Evolutionary conservation across 352 stramenopile genomes (phyloP).

Genomic region (Phytophthora colocasiae): DNA sequence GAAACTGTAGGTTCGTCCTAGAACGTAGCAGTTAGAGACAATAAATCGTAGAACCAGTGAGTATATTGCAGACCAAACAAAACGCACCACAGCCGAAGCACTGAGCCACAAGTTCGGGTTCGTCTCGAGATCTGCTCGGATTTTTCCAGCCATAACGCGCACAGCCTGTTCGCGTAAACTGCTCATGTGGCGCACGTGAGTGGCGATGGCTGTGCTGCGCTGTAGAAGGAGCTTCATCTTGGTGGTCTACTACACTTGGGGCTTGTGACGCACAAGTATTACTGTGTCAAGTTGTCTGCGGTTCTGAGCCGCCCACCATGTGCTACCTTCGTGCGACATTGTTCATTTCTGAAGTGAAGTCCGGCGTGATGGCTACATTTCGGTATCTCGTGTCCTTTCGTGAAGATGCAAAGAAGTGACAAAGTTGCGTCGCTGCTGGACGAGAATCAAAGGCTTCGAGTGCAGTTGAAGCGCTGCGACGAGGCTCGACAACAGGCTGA

Average conservation of each 20-base stretch:
- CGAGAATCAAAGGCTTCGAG: slow-evolving; percentile 49
- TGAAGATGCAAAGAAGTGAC: background rate
- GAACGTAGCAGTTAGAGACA: slow-evolving; percentile 4
- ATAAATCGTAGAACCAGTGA: background rate
- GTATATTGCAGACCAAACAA: background rate
- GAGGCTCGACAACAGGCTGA: slow-evolving; percentile 16
- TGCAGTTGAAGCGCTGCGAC: slow-evolving; percentile 41
- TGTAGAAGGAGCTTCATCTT: slow-evolving; percentile 45
- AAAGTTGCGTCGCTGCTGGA: slow-evolving; percentile 31
- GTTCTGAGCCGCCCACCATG: slow-evolving; percentile 26
- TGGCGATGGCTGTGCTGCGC: slow-evolving; percentile 25
- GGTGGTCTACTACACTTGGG: background rate
- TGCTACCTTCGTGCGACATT: slow-evolving; percentile 10
- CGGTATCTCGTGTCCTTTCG: slow-evolving; percentile 20
- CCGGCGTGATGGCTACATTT: slow-evolving; percentile 21
- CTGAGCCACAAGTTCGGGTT: slow-evolving; percentile 88
- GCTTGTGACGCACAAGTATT: slow-evolving; percentile 7
- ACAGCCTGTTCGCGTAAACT: slow-evolving; percentile 70
- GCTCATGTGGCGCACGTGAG: slow-evolving; percentile 47
- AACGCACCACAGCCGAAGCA: slow-evolving; percentile 73
- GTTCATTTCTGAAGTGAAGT: slow-evolving; percentile 11
- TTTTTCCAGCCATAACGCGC: slow-evolving; percentile 62
- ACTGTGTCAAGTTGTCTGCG: background rate
- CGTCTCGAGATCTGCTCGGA: slow-evolving; percentile 73
- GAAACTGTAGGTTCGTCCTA: slow-evolving; percentile 88